Conservation (phyloP, 805 yeast species). For the Cyberlindnera nakhonratchasimensis region DNA sequence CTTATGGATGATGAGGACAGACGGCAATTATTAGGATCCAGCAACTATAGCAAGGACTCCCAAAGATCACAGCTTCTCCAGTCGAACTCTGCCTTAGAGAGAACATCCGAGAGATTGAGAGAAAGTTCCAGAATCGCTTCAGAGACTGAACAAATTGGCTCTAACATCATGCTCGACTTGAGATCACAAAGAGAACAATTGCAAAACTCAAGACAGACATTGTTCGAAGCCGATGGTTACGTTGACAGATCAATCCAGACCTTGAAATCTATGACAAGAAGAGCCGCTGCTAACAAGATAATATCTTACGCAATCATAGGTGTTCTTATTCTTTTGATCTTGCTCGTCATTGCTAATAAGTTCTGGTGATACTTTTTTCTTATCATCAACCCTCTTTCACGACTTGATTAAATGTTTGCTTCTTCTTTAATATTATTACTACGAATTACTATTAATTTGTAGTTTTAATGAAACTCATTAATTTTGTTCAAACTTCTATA, state of each 20-base stretch:
- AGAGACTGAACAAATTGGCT: slow-evolving; percentile 90
- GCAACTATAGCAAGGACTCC: slow-evolving; percentile 37
- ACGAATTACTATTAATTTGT: too few species aligned
- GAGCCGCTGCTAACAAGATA: slow-evolving; percentile 87
- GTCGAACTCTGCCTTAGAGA: slow-evolving; percentile 75
- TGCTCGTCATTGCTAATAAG: slow-evolving; percentile 81
- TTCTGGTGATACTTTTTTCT: slow-evolving; percentile 26
- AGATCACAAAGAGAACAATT: slow-evolving; percentile 94
- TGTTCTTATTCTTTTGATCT: slow-evolving; percentile 73
- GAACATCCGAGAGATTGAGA: slow-evolving; percentile 75
- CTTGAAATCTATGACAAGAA: slow-evolving; percentile 83
- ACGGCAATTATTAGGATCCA: slow-evolving; percentile 63
- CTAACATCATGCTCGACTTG: slow-evolving; percentile 82
- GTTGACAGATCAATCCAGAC: slow-evolving; percentile 89
- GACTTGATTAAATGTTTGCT: background rate
- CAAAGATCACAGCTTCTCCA: slow-evolving; percentile 81
- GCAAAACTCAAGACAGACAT: slow-evolving; percentile 76
- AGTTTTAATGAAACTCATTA: background rate
- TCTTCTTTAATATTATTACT: background rate
- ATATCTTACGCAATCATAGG: slow-evolving; percentile 91
- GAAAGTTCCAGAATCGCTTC: slow-evolving; percentile 88
- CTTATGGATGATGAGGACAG: slow-evolving; percentile 71
- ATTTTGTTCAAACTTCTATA: background rate
- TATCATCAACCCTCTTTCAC: background rate
- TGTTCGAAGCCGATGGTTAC: slow-evolving; percentile 86